Percentiles rank a stretch among this genome's conserved stretches.
Evolutionary conservation across 2,329 filamentous ascomycete genomes (phyloP).

Genomic region (Emericellopsis cladophorae): DNA sequence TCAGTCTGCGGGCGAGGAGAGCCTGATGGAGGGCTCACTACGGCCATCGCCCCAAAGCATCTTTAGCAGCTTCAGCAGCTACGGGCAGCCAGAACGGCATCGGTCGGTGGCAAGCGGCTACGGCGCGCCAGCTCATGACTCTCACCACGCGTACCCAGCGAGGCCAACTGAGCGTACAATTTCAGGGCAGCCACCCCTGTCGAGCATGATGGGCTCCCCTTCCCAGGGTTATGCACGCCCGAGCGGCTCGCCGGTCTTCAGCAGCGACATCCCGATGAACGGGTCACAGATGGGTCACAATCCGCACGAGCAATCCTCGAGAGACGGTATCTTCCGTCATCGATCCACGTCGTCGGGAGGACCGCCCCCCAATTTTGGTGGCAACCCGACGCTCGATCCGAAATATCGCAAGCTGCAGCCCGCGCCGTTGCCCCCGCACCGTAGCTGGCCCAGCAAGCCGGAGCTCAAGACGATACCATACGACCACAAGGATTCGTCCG

Average conservation of each 20-base stretch:
- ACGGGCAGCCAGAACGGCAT: slow-evolving; percentile 11
- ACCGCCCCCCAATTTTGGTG: slow-evolving; percentile 20
- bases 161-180: slow-evolving; percentile 19
- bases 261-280: slow-evolving; percentile 6
- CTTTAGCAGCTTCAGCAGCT: slow-evolving; percentile 16
- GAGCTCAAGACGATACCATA: slow-evolving; percentile 48
- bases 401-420: slow-evolving; percentile 48
- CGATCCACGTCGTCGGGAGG: slow-evolving; percentile 21
- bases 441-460: slow-evolving; percentile 30
- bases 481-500: slow-evolving; percentile 42
- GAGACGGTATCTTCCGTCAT: slow-evolving; percentile 16
- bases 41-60: slow-evolving; percentile 12
- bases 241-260: slow-evolving; percentile 18
- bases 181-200: slow-evolving; percentile 13
- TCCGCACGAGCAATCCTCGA: too few relatives aligned
- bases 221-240: slow-evolving; percentile 16
- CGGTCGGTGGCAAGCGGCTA: too few relatives aligned
- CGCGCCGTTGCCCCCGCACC: slow-evolving; percentile 39
- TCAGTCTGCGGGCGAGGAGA: slow-evolving; percentile 19
- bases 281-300: slow-evolving; percentile 18
- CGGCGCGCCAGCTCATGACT: slow-evolving; percentile 5
- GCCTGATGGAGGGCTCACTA: slow-evolving; percentile 16
- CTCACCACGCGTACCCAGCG: slow-evolving; percentile 9
- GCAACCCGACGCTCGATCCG: slow-evolving; percentile 5
- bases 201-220: slow-evolving; percentile 20